Base-by-base conservation (phyloP, 495 filamentous ascomycete species). In the Xylaria intraflava region DNA sequence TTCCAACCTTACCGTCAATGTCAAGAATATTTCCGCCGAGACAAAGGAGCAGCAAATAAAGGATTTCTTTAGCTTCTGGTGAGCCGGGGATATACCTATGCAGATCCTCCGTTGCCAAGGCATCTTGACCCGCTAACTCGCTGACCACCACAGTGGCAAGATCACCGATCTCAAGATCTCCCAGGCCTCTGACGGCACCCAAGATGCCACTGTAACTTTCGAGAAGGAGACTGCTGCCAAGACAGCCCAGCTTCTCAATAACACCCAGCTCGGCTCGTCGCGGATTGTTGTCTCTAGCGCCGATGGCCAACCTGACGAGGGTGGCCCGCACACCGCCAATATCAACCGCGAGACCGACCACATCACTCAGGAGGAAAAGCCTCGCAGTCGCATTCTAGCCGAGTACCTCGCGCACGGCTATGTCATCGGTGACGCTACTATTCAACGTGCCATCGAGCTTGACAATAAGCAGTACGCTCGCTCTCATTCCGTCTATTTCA, bases 61-160 rank as follows among this genome's bases (percentile, higher is more conserved):
- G 60, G 90, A 94, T 61, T 98, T 98, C 83, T 98, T 98, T 79
- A 93, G 87, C 73, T 98, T 97, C 83, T 98, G 93, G 89, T 93
- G 78, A 66, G 81, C 59, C 43, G 9, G 43, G 17, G 8, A 42
- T 42, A 42, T 10, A 3, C 8, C 22, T n/a, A 3, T 24, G 3
- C 7, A 19, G 3, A 19, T 3, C 3, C 3, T 46, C 8, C 12
- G 1, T 42, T 33, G 40, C 3, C 35, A 16, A n/a, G n/a, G n/a
- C n/a, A 46, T n/a, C 17, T 9, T 51, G 48, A 14, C 7, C 8
- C 27, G 35, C 46, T 55, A 48, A 77, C 62, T 72, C 56, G 48
- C 24, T 22, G 6, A 3, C 12, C 33, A 30, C 17, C 51, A 51
- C 65, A 95, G 89, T 68, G 93, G 93, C 63, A 97, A 96, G 77